Evolutionary conservation across 805 yeast species (phyloP).

Genomic region (Vanderwaltozyma verrucispora): DNA sequence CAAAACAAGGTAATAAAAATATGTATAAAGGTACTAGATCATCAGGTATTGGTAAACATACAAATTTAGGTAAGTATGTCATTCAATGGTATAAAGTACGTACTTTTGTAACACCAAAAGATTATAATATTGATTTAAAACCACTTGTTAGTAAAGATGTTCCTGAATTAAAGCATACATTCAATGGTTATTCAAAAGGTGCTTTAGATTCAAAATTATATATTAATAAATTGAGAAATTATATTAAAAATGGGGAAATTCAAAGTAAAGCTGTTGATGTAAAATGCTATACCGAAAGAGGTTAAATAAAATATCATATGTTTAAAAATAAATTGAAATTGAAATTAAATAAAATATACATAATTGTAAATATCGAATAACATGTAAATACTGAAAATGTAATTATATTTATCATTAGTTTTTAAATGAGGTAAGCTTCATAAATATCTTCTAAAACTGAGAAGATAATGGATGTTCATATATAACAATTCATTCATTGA

Average conservation of each 20-base stretch:
- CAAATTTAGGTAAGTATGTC: constrained; percentile 61
- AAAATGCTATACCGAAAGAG: constrained; percentile 22
- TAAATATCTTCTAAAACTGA: no score
- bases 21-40: constrained; percentile 96
- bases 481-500: no score
- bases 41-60: constrained; percentile 78
- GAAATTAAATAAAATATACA: no score
- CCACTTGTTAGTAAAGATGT: constrained; percentile 71
- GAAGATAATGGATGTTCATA: no score
- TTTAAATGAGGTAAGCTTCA: no score
- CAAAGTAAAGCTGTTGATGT: constrained; percentile 24
- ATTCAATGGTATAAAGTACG: constrained; percentile 81
- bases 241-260: constrained; percentile 59
- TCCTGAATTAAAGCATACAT: constrained; percentile 60
- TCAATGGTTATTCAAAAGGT: constrained; percentile 59
- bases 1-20: constrained; percentile 90
- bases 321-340: not conserved
- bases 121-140: constrained; percentile 38
- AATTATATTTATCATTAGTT: no score
- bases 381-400: no score
- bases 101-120: constrained; percentile 73
- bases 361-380: no score
- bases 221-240: constrained; percentile 62
- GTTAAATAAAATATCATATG: constrained; percentile 7
- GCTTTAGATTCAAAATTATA: constrained; percentile 66